phyloP scores from a whole-genome alignment of 208 protist species.

The Trypanosoma cruzi region DNA sequence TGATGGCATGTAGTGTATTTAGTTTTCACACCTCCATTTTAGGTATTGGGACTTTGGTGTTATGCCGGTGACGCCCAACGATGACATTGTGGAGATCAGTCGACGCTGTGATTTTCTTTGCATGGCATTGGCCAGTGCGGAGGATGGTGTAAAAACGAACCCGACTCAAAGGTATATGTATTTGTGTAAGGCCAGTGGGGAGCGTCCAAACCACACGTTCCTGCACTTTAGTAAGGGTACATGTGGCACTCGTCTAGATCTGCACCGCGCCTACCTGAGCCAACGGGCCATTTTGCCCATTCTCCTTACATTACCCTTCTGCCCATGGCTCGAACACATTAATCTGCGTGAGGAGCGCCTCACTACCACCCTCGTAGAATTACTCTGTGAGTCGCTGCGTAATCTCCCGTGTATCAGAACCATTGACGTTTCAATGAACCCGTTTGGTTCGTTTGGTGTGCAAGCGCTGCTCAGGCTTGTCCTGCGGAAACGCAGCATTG shows the following conservation, averaged over 20 bases:
- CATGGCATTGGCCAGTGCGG: constrained; percentile 6
- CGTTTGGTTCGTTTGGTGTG: constrained; percentile 59
- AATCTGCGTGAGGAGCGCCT: constrained; percentile 43
- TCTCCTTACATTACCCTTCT: constrained; percentile 46
- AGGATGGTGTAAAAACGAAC: constrained; percentile 22
- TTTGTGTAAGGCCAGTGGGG: constrained; percentile 29
- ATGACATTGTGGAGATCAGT: constrained; percentile 34
- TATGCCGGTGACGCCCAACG: constrained; percentile 27
- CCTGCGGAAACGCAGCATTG: constrained; percentile 28
- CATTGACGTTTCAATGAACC: constrained; percentile 68
- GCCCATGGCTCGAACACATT: constrained; percentile 39
- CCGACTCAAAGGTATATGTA: constrained; percentile 27
- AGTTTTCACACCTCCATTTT: not conserved
- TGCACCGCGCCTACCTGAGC: constrained; percentile 45
- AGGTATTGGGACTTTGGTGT: not conserved
- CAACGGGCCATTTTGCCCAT: constrained; percentile 36
- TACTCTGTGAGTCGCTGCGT: constrained; percentile 39
- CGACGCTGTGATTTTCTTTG: constrained; percentile 23
- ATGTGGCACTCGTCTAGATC: constrained; percentile 15
- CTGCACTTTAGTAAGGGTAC: constrained; percentile 17
- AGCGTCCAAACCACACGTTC: constrained; percentile 21
- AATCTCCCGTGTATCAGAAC: constrained; percentile 26
- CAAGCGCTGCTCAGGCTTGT: constrained; percentile 41
- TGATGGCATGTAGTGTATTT: not conserved
- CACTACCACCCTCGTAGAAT: constrained; percentile 39